phyloP scores from a whole-genome alignment of 495 filamentous ascomycete species.

The Xylaria longipes region DNA sequence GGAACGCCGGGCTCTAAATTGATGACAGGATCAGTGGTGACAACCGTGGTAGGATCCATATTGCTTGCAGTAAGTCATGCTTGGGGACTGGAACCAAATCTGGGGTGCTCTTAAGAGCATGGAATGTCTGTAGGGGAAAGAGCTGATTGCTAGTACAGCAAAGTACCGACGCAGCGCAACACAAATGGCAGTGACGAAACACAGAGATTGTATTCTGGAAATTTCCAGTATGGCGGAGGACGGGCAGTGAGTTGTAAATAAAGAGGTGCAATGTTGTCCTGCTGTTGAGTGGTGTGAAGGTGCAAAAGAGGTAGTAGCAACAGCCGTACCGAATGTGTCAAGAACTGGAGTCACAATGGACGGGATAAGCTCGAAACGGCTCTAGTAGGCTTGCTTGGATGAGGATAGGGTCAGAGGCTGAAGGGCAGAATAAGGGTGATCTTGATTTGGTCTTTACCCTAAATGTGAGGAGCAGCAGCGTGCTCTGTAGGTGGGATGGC shows the following conservation, averaged over 20 bases:
- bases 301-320: neutral
- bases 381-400: neutral
- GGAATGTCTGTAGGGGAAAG: neutral
- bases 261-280: neutral
- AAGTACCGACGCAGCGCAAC: neutral
- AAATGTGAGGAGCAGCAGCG: neutral
- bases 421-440: neutral
- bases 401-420: neutral
- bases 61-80: neutral
- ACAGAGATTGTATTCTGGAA: neutral
- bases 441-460: neutral
- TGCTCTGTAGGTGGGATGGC: neutral
- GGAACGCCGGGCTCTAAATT: neutral
- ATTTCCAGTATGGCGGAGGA: neutral
- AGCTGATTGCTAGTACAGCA: neutral
- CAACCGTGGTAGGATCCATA: neutral
- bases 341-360: neutral
- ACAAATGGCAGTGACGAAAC: neutral
- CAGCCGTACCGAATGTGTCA: neutral
- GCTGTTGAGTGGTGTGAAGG: neutral
- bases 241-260: neutral
- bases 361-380: neutral
- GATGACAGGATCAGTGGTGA: neutral
- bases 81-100: neutral
- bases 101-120: neutral